A percentile compares a stretch with the other conserved stretches of the same genome.
Evolutionary conservation across 2,329 filamentous ascomycete species (phyloP).

Genomic region (Verticillium albo-atrum): DNA sequence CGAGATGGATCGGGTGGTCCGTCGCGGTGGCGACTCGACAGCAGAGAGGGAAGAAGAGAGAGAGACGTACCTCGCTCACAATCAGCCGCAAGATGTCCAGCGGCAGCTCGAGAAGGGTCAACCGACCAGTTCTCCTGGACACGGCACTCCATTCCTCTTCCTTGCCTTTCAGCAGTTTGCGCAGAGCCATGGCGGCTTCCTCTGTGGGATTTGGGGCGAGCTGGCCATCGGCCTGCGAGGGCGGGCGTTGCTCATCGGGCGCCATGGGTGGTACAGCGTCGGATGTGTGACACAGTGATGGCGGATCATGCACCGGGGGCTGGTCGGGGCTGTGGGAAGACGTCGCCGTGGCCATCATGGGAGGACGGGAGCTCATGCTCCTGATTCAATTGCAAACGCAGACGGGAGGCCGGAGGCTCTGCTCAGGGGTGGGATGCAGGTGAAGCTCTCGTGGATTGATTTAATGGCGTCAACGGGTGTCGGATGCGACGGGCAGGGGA

Average conservation of each 20-base stretch:
- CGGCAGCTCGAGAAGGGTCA: constrained; percentile 69
- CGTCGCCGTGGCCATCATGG: neutral
- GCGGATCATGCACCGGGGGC: neutral
- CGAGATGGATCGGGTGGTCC: too few relatives aligned
- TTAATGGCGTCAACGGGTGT: neutral
- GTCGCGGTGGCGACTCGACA: neutral
- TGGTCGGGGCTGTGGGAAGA: neutral
- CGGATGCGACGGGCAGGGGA: too few relatives aligned
- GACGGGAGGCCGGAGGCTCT: neutral
- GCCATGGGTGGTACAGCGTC: neutral
- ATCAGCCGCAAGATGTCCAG: constrained; percentile 75
- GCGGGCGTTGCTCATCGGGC: neutral
- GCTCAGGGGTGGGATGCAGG: neutral
- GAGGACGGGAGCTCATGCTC: neutral
- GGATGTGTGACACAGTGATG: neutral
- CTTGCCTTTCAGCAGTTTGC: constrained; percentile 50
- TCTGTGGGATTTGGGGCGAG: constrained; percentile 9
- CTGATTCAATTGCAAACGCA: neutral
- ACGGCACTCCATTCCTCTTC: constrained; percentile 64
- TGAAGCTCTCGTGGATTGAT: neutral
- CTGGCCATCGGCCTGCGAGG: constrained; percentile 1
- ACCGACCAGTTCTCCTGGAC: constrained; percentile 18
- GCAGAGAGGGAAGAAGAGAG: too few relatives aligned
- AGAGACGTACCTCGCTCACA: constrained; percentile 67
- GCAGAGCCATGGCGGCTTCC: constrained; percentile 13